phyloP scores from a whole-genome alignment of 2,329 filamentous ascomycete genomes.

The Didymella lethalis region DNA sequence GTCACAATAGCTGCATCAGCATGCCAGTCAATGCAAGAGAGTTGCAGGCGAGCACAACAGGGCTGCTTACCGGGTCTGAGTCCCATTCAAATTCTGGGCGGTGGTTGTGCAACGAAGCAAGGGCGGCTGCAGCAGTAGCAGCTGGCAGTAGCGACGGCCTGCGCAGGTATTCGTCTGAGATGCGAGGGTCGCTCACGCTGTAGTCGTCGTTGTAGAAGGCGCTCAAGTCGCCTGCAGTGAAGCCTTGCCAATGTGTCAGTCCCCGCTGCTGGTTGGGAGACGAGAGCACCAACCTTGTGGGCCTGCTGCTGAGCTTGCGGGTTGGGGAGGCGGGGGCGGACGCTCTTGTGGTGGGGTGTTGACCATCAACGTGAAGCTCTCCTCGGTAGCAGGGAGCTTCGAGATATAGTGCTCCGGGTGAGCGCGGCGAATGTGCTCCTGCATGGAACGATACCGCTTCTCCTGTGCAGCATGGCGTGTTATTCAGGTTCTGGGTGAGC shows the following conservation, averaged over 20 bases:
- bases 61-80: slow-evolving; percentile 46
- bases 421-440: slow-evolving; percentile 97
- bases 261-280: slow-evolving; percentile 43
- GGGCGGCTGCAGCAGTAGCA: slow-evolving; percentile 81
- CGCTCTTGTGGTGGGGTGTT: slow-evolving; percentile 82
- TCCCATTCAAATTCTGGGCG: slow-evolving; percentile 69
- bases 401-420: slow-evolving; percentile 97
- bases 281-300: slow-evolving; percentile 43
- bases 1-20: slow-evolving; percentile 35
- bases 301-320: slow-evolving; percentile 51
- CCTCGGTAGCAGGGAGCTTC: slow-evolving; percentile 93
- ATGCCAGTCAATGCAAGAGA: slow-evolving; percentile 12
- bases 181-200: slow-evolving; percentile 71
- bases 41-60: slow-evolving; percentile 18
- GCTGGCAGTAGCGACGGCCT: slow-evolving; percentile 70
- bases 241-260: slow-evolving; percentile 53
- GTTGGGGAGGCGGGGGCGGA: slow-evolving; percentile 61
- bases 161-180: slow-evolving; percentile 73
- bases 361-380: slow-evolving; percentile 97
- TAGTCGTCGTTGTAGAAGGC: slow-evolving; percentile 72
- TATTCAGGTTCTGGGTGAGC: slow-evolving; percentile 29
- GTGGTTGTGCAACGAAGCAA: slow-evolving; percentile 84
- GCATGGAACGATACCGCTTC: slow-evolving; percentile 97
- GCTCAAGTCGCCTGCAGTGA: slow-evolving; percentile 65
- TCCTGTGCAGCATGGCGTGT: slow-evolving; percentile 66